A percentile compares a stretch with the other conserved stretches of the same genome.
phyloP scores from a whole-genome alignment of 139 green algal species.

The Marvania coccoides region DNA sequence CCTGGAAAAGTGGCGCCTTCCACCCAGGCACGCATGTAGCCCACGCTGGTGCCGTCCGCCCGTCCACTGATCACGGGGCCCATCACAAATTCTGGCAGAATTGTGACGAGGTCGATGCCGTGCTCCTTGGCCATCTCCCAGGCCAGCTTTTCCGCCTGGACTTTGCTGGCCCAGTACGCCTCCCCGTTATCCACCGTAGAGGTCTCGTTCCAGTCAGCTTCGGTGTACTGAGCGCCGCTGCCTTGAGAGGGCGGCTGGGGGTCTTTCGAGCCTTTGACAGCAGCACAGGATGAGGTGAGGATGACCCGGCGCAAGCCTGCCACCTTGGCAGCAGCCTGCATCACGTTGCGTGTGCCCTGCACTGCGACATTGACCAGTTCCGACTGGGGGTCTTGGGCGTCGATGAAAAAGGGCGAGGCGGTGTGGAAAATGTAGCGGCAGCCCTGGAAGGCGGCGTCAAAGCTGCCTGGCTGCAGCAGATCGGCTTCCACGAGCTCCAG shows the following conservation, averaged over 20 bases:
- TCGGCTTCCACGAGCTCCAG: constrained; percentile 42
- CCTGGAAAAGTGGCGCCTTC: constrained; percentile 12
- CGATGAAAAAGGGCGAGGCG: constrained; percentile 58
- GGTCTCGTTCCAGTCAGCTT: constrained; percentile 71
- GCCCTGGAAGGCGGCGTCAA: constrained; percentile 29
- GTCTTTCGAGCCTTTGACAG: constrained; percentile 31
- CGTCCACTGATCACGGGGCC: constrained; percentile 35
- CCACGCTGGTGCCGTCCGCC: constrained; percentile 19
- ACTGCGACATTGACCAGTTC: constrained; percentile 59
- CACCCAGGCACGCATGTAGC: constrained; percentile 36
- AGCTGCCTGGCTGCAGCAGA: constrained; percentile 29
- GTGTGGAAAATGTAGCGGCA: constrained; percentile 67
- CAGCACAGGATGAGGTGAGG: constrained; percentile 57
- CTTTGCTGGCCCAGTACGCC: constrained; percentile 71
- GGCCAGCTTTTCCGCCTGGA: constrained; percentile 51
- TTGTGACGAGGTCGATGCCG: constrained; percentile 54
- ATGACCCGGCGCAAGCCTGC: constrained; percentile 45
- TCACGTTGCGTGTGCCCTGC: constrained; percentile 49
- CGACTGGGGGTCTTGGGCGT: constrained; percentile 30
- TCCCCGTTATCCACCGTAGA: constrained; percentile 38
- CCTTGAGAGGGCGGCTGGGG: constrained; percentile 35
- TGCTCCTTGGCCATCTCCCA: constrained; percentile 47
- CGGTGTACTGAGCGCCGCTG: constrained; percentile 36
- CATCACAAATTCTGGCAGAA: constrained; percentile 69
- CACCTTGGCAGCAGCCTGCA: constrained; percentile 40